Evolutionary conservation across 768 basidiomycete species (phyloP), one percentile per base, ranked within the genome.

Genomic region (Thelephora ganbajun): DNA sequence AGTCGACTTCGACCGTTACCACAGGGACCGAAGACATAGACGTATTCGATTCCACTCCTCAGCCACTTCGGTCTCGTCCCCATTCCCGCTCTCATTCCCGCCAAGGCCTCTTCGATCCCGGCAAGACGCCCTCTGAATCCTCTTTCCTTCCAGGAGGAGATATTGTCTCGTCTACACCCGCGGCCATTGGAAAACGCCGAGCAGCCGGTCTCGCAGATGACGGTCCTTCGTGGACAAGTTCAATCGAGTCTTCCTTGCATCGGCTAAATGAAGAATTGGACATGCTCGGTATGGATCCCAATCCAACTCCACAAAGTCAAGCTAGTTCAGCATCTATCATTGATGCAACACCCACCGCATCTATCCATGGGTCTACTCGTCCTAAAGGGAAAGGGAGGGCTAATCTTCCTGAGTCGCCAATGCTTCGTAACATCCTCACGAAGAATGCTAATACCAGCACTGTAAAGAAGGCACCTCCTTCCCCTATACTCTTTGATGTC

Each of bases 131-230:
- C 34, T 77, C 73, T 30, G 83, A 88, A 51, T 73, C 66, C 48
- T 88, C 85, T 3, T 93, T 91, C 61, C 69, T 80, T 60, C 84
- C 83, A 12, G 70, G 71, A 3, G 76, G 80, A 45, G 83, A 72
- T 6, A 83, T 83, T 0, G 69, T 82, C 47, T 83, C 85, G 1
- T 90, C 87, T 2, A 90, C 88, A 1, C 89, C 88, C 14, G 80
- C 83, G 7, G 76, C 70, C 5, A 58, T 60, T 20, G 63, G 51
- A 55, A 66, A 50, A 9, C 50, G 59, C 30, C 63, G 63, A 46
- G 56, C 60, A 18, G 52, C 60, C 5, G 66, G 50, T 23, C 59
- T 57, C 53, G 68, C 51, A 3, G 69, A 69, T 12, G 70, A 73
- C 26, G 72, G 71, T 11, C 70, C 78, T 1, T 80, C 81, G 12